Evolutionary conservation across 805 yeast genomes (phyloP).

Genomic region (Metschnikowia lunata): DNA sequence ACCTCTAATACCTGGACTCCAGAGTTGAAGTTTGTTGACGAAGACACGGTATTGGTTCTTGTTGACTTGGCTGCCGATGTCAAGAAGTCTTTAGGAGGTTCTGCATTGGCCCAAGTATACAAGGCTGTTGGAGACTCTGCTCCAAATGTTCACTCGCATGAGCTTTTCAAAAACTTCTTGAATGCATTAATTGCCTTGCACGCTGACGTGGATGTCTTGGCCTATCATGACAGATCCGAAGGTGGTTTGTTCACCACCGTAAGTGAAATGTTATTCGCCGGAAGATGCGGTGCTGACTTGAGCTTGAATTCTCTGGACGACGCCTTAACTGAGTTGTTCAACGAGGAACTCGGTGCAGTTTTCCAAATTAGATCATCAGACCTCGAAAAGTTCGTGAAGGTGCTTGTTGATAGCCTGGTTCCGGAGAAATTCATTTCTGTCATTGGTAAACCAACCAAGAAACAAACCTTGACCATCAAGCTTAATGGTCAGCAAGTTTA

Average conservation of each 20-base stretch:
- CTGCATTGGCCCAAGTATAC: conserved; percentile 92
- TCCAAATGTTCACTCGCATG: conserved; percentile 76
- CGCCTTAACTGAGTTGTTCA: conserved; percentile 60
- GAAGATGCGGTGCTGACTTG: conserved; percentile 76
- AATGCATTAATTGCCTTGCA: conserved; percentile 70
- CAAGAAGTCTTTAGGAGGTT: conserved; percentile 74
- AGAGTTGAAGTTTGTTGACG: conserved; percentile 48
- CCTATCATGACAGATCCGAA: conserved; percentile 95
- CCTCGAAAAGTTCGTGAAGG: conserved; percentile 47
- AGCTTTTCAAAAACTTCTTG: conserved; percentile 64
- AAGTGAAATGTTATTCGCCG: conserved; percentile 96
- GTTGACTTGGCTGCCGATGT: conserved; percentile 69
- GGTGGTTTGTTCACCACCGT: conserved; percentile 89
- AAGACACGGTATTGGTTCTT: conserved; percentile 61
- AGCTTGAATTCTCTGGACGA: conserved; percentile 39
- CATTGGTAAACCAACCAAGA: conserved; percentile 66
- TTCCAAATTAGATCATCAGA: conserved; percentile 72
- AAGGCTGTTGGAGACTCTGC: conserved; percentile 76
- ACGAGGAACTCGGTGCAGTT: conserved; percentile 94
- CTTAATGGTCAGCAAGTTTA: conserved; percentile 47
- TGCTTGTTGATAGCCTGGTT: conserved; percentile 59
- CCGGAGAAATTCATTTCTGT: conserved; percentile 47
- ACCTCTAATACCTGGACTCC: conserved; percentile 97
- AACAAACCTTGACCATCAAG: conserved; percentile 44
- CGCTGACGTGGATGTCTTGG: conserved; percentile 57